Evolutionary conservation across 495 filamentous ascomycete species (phyloP).

Genomic region (Penicillium odoratum): DNA sequence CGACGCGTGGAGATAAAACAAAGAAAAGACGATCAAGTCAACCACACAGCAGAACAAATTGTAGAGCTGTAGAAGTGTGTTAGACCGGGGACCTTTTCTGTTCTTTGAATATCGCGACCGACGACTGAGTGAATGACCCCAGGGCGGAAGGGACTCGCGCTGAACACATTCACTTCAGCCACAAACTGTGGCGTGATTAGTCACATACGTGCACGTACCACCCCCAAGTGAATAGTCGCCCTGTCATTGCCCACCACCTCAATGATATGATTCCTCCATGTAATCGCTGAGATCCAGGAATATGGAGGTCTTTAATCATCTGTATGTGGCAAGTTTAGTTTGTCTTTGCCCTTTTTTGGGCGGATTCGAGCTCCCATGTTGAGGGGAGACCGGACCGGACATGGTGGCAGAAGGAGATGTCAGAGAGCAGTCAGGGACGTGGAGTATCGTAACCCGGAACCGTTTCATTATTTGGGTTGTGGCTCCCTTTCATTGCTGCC

Average conservation of each 20-base stretch:
- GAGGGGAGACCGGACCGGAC: constrained; percentile 6
- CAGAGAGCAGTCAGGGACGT: constrained; percentile 27
- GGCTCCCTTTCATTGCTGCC: constrained; percentile 36
- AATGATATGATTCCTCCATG: constrained; percentile 5
- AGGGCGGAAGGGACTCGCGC: constrained; percentile 29
- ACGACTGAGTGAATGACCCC: constrained; percentile 20
- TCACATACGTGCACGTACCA: constrained; percentile 27
- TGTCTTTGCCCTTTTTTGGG: constrained; percentile 2
- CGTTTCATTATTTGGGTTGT: constrained; percentile 36
- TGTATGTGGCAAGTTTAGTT: neutral
- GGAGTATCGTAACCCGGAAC: constrained; percentile 19
- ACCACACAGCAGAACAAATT: neutral
- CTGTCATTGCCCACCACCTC: constrained; percentile 1
- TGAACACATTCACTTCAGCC: constrained; percentile 18
- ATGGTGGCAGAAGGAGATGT: constrained; percentile 28
- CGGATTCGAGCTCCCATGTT: constrained; percentile 3
- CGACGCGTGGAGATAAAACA: constrained; percentile 23
- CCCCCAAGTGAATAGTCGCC: constrained; percentile 13
- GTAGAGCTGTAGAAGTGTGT: neutral
- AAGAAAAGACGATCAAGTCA: constrained; percentile 3
- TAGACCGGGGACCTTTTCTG: neutral
- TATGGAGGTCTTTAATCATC: constrained; percentile 9
- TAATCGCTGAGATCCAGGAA: constrained; percentile 2
- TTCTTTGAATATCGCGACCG: constrained; percentile 5
- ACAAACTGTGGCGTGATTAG: constrained; percentile 24